phyloP scores from a whole-genome alignment of 495 filamentous ascomycete species.

The Xeromyces bisporus region DNA sequence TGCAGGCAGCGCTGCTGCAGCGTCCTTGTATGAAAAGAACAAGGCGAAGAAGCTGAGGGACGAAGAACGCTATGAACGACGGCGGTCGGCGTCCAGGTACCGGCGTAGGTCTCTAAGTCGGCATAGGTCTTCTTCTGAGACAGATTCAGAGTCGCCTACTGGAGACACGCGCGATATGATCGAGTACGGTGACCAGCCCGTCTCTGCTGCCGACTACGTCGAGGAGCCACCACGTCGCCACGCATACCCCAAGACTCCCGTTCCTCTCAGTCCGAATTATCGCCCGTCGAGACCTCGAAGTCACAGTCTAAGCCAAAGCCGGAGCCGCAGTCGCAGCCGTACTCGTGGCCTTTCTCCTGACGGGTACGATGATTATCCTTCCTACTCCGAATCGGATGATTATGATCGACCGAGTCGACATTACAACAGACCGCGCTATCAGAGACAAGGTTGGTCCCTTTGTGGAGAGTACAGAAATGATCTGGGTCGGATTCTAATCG shows the following conservation, averaged over 20 bases:
- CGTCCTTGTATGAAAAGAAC: slow-evolving; percentile 64
- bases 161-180: slow-evolving; percentile 52
- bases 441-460: slow-evolving; percentile 45
- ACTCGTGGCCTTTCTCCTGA: slow-evolving; percentile 29
- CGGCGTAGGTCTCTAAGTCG: slow-evolving; percentile 39
- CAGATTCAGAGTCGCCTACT: slow-evolving; percentile 25
- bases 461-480: no score
- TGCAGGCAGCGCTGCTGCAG: slow-evolving; percentile 58
- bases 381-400: no score
- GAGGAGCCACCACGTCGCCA: slow-evolving; percentile 25
- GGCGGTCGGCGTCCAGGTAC: slow-evolving; percentile 21
- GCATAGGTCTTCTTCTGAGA: slow-evolving; percentile 34
- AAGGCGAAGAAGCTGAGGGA: slow-evolving; percentile 51
- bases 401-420: slow-evolving; percentile 19
- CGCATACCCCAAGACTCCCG: slow-evolving; percentile 24
- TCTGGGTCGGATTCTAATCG: no score
- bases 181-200: slow-evolving; percentile 59
- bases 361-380: slow-evolving; percentile 23
- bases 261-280: slow-evolving; percentile 20
- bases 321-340: slow-evolving; percentile 23
- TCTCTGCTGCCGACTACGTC: slow-evolving; percentile 36
- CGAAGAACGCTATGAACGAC: slow-evolving; percentile 25
- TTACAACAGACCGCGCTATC: slow-evolving; percentile 8
- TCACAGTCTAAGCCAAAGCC: slow-evolving; percentile 18
- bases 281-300: slow-evolving; percentile 17